These are phyloP conservation scores for Arabidopsis thaliana DNA, from an alignment of 345 rosid genomes.

Conservation along the genomic window TAIR10.1 NC_003074.8:9008001-9008500, in stretches of 20 bases:
- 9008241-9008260: conserved; percentile 30
- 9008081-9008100: conserved; percentile 8
- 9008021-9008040: conserved; percentile 38
- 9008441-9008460: conserved; percentile 37
- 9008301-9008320: background rate
- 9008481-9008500: background rate
- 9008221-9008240: conserved; percentile 1
- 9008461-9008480: conserved; percentile 38
- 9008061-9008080: conserved; percentile 44
- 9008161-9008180: conserved; percentile 31
- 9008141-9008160: background rate
- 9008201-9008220: background rate
- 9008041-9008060: conserved; percentile 45
- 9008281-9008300: conserved; percentile 31
- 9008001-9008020: conserved; percentile 30
- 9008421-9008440: conserved; percentile 68
- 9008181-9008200: background rate
- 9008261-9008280: conserved; percentile 15
- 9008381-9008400: conserved; percentile 73
- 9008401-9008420: conserved; percentile 76
- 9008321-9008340: background rate
- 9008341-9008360: background rate
- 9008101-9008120: background rate
- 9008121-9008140: background rate
- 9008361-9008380: background rate